Evolutionary conservation across 768 basidiomycete species (phyloP), one percentile per base, ranked within the genome.

Genomic region (Trametes punicea): DNA sequence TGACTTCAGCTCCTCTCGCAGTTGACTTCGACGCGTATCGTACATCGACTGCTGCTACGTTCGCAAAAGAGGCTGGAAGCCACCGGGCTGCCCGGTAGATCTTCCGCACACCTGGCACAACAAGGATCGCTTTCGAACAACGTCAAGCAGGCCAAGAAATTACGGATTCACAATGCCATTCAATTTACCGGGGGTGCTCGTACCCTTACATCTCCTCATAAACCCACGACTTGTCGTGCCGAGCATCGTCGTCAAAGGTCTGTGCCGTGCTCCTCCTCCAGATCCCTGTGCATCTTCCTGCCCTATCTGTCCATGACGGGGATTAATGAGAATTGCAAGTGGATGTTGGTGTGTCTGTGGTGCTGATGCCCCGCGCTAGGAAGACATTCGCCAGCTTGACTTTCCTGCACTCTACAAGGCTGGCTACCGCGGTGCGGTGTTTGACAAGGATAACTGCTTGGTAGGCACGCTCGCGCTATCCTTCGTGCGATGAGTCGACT

Each of bases 371-470:
- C n/a, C 44, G 51, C 57, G 56, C 42, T 58, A 61, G 71, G 61
- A 86, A 90, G 91, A 91, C 68, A 91, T 95, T 64, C 88, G 90
- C 77, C 79, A 87, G 61, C 77, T 95, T 64, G 83, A 95, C 70
- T 93, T 92, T 76, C 62, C 63, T 8, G 83, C 83, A 33, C 75
- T 98, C 34, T 80, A 80, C 54, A 75, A 77, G 54, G 82, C 85
- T 7, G 93, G 95, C 4, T 94, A 92, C 68, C 81, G 84, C 42
- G 93, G 90, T n/a, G 90, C 88, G 3, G 84, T 99, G 1, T 88
- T 98, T 62, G 96, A 98, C 79, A 98, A 98, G 73, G 96, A 99
- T 67, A 98, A 99, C 64, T 98, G 96, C 67, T 73, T 98, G 62
- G 96, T 92, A 36, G 13, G 61, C 26, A n/a, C n/a, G 87, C 74